phyloP scores from a whole-genome alignment of 163 green algal genomes.

The Smithsoniella earleae region DNA sequence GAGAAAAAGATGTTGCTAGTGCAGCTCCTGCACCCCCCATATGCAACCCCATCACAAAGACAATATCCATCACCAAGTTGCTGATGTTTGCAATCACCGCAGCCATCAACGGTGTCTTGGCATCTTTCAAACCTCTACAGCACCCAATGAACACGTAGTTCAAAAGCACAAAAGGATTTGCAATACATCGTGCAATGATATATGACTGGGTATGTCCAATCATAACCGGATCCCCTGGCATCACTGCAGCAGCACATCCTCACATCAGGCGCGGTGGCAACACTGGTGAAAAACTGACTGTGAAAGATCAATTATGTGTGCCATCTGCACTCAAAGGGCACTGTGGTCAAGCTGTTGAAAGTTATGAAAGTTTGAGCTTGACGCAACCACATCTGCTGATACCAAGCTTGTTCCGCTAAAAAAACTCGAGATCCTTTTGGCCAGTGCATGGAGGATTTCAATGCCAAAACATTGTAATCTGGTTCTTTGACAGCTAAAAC shows the following conservation, averaged over 20 bases:
- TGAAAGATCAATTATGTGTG: too few relatives aligned
- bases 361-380: too few relatives aligned
- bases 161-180: slow-evolving; percentile 28
- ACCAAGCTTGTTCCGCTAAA: too few relatives aligned
- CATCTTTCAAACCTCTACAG: not conserved
- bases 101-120: not conserved
- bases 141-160: slow-evolving; percentile 11
- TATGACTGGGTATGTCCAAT: not conserved
- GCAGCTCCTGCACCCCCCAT: slow-evolving; percentile 18
- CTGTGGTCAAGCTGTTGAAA: not conserved
- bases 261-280: not conserved
- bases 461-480: too few relatives aligned
- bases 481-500: not conserved
- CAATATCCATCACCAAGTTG: slow-evolving; percentile 26
- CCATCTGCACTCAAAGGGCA: too few relatives aligned
- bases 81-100: slow-evolving; percentile 23
- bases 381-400: too few relatives aligned
- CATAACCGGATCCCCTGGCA: slow-evolving; percentile 8
- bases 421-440: too few relatives aligned
- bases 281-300: not conserved
- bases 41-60: slow-evolving; percentile 24
- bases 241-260: slow-evolving; percentile 8
- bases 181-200: slow-evolving; percentile 26
- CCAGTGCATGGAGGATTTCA: too few relatives aligned
- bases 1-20: slow-evolving; percentile 10